Evolutionary conservation across 139 green algal genomes (phyloP).

Genomic region (Haematococcus sp.): DNA sequence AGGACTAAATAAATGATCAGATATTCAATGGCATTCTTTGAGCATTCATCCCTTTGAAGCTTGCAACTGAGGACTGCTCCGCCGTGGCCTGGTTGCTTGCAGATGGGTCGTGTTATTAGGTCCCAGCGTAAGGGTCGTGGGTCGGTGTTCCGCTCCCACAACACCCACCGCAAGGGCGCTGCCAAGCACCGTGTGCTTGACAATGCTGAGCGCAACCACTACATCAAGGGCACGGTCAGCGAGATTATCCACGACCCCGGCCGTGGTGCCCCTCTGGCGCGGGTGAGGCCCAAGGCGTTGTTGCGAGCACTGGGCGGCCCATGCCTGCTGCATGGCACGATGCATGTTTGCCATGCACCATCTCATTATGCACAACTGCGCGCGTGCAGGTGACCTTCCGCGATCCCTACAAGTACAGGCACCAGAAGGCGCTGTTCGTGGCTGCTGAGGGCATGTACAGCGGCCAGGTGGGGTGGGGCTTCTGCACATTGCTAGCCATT

Average conservation of each 20-base stretch:
- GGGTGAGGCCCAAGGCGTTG: conserved; percentile 49
- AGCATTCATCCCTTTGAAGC: too few relatives aligned
- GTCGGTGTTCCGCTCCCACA: conserved; percentile 95
- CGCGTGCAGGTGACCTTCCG: conserved; percentile 86
- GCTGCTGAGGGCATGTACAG: conserved; percentile 96
- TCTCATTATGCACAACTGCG: background rate
- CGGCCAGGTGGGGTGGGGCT: conserved; percentile 83
- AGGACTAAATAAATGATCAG: too few relatives aligned
- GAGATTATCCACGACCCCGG: conserved; percentile 98
- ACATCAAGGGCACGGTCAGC: conserved; percentile 94
- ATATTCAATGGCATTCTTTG: too few relatives aligned
- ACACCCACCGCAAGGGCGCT: conserved; percentile 92
- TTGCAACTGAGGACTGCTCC: background rate
- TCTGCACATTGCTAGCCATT: too few relatives aligned
- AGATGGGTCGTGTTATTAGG: conserved; percentile 98
- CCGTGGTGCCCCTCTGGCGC: conserved; percentile 92
- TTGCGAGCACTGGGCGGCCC: background rate
- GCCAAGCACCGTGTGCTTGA: conserved; percentile 88
- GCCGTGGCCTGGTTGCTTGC: background rate
- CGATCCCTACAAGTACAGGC: conserved; percentile 88
- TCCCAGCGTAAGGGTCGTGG: conserved; percentile 97
- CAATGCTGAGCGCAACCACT: conserved; percentile 84
- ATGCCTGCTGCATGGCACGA: background rate
- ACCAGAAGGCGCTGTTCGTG: conserved; percentile 96
- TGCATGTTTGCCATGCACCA: background rate